Evolutionary conservation across 179 eudicot genomes (phyloP).

Genomic region (Silene coronaria): DNA sequence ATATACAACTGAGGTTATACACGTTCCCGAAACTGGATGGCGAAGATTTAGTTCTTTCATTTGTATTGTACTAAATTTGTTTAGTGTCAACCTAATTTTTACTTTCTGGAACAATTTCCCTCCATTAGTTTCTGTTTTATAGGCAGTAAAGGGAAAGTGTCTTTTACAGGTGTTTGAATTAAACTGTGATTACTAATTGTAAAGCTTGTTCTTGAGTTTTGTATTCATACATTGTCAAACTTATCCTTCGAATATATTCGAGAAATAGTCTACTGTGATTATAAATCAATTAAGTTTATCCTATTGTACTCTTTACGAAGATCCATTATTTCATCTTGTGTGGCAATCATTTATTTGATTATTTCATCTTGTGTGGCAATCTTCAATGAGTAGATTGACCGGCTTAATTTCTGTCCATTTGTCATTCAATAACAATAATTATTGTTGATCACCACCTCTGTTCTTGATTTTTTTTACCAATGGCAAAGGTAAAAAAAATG

Average conservation of each 20-base stretch:
- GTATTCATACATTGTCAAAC: not conserved
- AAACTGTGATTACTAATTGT: conserved; percentile 10
- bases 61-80: conserved; percentile 13
- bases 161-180: not conserved
- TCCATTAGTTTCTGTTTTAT: conserved; percentile 1
- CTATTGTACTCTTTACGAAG: not conserved
- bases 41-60: conserved; percentile 10
- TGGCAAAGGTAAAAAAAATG: too few species aligned
- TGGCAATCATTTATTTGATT: too few species aligned
- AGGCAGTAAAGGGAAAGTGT: conserved; percentile 6
- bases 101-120: not conserved
- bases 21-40: not conserved
- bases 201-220: conserved; percentile 1
- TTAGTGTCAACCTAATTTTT: not conserved
- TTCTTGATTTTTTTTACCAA: too few species aligned
- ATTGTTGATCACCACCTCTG: too few species aligned
- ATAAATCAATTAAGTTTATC: not conserved
- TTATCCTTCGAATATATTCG: not conserved
- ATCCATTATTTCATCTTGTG: too few species aligned
- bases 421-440: too few species aligned
- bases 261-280: not conserved
- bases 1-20: conserved; percentile 11
- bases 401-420: too few species aligned
- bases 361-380: too few species aligned
- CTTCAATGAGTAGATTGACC: too few species aligned